A percentile compares a stretch with the other conserved stretches of the same genome.
Conservation (phyloP, 164 flowering plant genomes). For the Aristolochia californica region DNA sequence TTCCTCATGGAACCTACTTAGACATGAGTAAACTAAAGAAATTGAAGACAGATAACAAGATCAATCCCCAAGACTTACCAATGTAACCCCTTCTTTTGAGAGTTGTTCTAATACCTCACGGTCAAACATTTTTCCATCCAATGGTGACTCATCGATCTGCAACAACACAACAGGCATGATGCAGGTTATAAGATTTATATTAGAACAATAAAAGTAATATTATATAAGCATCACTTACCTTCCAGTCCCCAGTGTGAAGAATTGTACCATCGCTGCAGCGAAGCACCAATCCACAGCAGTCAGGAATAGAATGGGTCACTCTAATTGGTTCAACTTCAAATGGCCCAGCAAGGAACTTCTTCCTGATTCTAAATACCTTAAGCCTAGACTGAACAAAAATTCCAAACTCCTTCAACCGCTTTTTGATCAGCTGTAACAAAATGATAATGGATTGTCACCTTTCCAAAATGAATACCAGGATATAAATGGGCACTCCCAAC, state of each 20-base stretch:
- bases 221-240: conserved; percentile 43
- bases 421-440: conserved; percentile 74
- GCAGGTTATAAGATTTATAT: neutral
- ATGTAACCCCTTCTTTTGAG: conserved; percentile 94
- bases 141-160: conserved; percentile 92
- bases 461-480: too few relatives aligned
- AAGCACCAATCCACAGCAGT: conserved; percentile 92
- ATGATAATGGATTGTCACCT: neutral
- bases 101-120: conserved; percentile 85
- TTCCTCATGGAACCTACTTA: too few relatives aligned
- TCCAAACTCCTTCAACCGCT: conserved; percentile 90
- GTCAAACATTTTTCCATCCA: conserved; percentile 89
- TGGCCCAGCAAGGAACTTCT: conserved; percentile 81
- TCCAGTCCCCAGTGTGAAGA: conserved; percentile 99
- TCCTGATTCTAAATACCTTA: conserved; percentile 59
- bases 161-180: conserved; percentile 5
- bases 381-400: conserved; percentile 88
- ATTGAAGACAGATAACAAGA: neutral
- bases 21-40: too few relatives aligned
- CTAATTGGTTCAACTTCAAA: conserved; percentile 91
- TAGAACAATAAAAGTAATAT: neutral
- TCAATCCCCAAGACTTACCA: conserved; percentile 41
- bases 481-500: too few relatives aligned
- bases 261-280: conserved; percentile 96
- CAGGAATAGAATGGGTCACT: conserved; percentile 99